These are phyloP conservation scores for Tilletia caries DNA, from an alignment of 1,284 basidiomycete genomes.

Conservation along the genomic window DNA sequence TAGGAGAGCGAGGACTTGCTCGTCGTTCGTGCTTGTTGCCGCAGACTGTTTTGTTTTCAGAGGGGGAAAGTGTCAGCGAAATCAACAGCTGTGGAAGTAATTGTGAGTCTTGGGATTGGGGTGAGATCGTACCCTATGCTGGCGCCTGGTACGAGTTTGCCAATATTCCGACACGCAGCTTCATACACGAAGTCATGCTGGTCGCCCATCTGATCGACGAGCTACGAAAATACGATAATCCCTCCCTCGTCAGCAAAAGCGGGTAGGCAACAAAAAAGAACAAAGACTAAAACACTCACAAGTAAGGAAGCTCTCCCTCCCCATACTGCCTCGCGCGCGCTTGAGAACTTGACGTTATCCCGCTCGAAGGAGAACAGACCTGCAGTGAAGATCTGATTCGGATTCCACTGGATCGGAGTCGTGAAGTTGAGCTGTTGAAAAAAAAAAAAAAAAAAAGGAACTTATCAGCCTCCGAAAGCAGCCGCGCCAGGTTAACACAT, in stretches of 20 bases:
- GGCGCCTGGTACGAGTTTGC: conserved; percentile 34
- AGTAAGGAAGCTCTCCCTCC: neutral
- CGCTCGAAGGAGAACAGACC: conserved; percentile 12
- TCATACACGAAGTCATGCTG: conserved; percentile 48
- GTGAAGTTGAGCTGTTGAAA: neutral
- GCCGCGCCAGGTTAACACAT: too few relatives aligned
- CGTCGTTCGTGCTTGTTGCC: conserved; percentile 71
- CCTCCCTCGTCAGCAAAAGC: neutral
- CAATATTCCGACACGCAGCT: conserved; percentile 30
- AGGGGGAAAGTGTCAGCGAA: neutral
- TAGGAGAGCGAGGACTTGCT: conserved; percentile 82
- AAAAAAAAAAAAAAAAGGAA: neutral
- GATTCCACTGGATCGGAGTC: neutral
- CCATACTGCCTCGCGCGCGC: neutral
- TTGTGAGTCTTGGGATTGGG: neutral
- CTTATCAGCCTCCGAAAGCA: too few relatives aligned
- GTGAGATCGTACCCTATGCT: conserved; percentile 22
- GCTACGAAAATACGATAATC: neutral
- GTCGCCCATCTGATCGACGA: neutral
- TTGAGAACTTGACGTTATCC: neutral
- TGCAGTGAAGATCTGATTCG: neutral
- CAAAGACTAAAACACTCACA: neutral
- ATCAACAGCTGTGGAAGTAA: neutral
- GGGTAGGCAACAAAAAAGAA: neutral
- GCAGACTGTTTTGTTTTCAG: conserved; percentile 67